Conservation (phyloP, 148 eudicot genomes). For the Rhododendron mucronatum region DNA sequence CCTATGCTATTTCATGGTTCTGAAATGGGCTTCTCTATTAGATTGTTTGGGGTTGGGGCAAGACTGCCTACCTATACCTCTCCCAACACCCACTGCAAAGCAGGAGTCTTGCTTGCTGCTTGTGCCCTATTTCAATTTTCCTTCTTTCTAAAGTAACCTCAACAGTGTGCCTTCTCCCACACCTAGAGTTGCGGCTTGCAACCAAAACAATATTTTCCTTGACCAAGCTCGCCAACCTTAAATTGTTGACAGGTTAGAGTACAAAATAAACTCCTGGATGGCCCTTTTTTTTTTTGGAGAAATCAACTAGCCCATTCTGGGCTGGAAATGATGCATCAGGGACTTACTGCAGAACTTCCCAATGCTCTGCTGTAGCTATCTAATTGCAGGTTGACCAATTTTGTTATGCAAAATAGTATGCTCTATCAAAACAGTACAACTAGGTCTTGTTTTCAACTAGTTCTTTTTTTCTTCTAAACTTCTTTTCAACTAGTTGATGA, state of each 20-base stretch:
- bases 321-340: neutral
- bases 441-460: neutral
- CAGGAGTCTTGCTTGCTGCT: neutral
- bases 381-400: neutral
- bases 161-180: neutral
- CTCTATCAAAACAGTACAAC: neutral
- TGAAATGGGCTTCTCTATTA: too few relatives aligned
- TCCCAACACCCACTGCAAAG: neutral
- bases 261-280: neutral
- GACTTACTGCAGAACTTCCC: neutral
- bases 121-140: neutral
- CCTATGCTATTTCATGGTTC: neutral
- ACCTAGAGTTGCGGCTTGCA: neutral
- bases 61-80: neutral
- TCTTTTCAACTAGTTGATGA: neutral
- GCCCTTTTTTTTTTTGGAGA: neutral
- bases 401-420: neutral
- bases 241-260: neutral
- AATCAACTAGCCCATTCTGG: neutral
- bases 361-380: neutral
- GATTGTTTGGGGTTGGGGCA: neutral
- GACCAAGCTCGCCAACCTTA: neutral
- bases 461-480: neutral
- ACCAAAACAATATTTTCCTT: neutral
- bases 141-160: neutral